Conservation (phyloP, 208 protist genomes). For the Wallacemonas collosoma region DNA sequence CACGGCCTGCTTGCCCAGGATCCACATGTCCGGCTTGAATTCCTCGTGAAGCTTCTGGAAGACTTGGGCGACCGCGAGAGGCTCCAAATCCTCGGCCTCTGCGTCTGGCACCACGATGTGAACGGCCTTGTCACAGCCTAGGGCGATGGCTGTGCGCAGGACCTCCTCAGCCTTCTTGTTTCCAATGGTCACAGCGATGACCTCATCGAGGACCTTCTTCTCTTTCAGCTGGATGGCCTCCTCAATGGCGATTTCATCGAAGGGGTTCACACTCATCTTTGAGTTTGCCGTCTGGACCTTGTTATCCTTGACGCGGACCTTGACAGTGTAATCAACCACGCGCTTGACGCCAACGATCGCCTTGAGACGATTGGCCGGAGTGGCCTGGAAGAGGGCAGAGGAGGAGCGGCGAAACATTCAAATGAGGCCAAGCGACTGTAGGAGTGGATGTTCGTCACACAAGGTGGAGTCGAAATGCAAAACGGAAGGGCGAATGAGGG, state of each 20-base stretch:
- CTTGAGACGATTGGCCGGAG: conserved; percentile 65
- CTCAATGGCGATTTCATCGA: conserved; percentile 96
- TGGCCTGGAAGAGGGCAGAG: conserved; percentile 46
- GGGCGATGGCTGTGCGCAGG: conserved; percentile 94
- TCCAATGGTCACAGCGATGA: conserved; percentile 95
- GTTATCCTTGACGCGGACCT: conserved; percentile 95
- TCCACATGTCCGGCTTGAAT: conserved; percentile 86
- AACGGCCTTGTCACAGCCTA: conserved; percentile 95
- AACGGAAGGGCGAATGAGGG: too few species aligned
- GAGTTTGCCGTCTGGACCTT: conserved; percentile 94
- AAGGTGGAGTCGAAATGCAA: too few species aligned
- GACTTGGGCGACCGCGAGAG: conserved; percentile 93
- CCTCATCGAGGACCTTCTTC: conserved; percentile 85
- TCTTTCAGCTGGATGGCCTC: conserved; percentile 96
- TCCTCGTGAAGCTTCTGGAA: conserved; percentile 91
- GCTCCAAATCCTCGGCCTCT: conserved; percentile 74
- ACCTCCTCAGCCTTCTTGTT: conserved; percentile 88
- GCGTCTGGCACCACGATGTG: conserved; percentile 88
- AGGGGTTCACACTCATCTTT: conserved; percentile 98
- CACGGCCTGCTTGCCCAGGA: conserved; percentile 97
- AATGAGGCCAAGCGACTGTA: background rate
- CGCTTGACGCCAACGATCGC: conserved; percentile 97
- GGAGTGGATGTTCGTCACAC: too few species aligned
- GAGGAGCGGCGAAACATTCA: conserved; percentile 31
- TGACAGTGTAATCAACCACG: conserved; percentile 97